phyloP scores from a whole-genome alignment of 352 stramenopile genomes.

The Phytophthora kernoviae region DNA sequence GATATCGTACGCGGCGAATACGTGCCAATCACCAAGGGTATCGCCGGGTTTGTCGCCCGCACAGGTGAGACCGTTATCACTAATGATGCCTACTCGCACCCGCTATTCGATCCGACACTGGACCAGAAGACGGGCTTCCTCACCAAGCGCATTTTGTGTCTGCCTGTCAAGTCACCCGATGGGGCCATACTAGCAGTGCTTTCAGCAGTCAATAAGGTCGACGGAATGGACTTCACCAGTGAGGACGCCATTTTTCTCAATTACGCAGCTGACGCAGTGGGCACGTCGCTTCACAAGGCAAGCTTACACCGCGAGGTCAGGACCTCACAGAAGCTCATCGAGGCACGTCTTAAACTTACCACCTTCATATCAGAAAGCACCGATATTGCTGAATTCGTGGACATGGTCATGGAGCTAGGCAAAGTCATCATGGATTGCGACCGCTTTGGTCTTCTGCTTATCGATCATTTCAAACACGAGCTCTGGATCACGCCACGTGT shows the following conservation, averaged over 20 bases:
- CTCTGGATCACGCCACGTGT: constrained; percentile 73
- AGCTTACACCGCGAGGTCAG: constrained; percentile 70
- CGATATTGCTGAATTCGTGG: constrained; percentile 67
- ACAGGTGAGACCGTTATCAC: constrained; percentile 73
- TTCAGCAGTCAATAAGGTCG: constrained; percentile 76
- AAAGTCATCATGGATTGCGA: constrained; percentile 81
- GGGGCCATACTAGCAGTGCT: constrained; percentile 65
- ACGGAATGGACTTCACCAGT: constrained; percentile 65
- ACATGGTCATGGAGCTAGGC: constrained; percentile 75
- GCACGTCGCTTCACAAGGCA: constrained; percentile 73
- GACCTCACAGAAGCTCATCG: constrained; percentile 75
- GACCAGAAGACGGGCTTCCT: constrained; percentile 70
- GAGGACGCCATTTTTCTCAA: constrained; percentile 78
- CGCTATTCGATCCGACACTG: constrained; percentile 67
- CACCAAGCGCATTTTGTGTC: constrained; percentile 65
- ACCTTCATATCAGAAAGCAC: constrained; percentile 66
- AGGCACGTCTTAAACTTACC: constrained; percentile 62
- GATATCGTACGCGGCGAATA: constrained; percentile 73
- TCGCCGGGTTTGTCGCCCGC: constrained; percentile 67
- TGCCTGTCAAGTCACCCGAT: constrained; percentile 64
- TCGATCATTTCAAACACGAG: constrained; percentile 80
- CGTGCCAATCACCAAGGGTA: constrained; percentile 69
- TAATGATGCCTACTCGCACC: constrained; percentile 68
- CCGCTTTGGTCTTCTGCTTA: constrained; percentile 69
- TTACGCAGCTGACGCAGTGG: constrained; percentile 70